These are phyloP conservation scores for Nymphaea thermarum DNA, from an alignment of 164 flowering plant species.

Conservation along the genomic window DNA sequence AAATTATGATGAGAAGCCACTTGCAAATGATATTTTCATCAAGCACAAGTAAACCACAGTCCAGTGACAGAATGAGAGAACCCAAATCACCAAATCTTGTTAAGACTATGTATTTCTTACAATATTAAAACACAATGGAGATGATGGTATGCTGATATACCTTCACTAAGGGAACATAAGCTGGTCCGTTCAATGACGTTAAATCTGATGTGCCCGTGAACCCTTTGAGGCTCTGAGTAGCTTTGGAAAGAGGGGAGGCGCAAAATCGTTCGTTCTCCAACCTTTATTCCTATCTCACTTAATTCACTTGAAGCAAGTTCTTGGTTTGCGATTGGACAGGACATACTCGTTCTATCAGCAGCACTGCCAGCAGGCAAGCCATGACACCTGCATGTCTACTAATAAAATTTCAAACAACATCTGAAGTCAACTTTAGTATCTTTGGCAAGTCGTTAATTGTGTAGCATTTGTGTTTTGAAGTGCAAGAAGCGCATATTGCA, in stretches of 20 bases:
- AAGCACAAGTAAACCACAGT: neutral
- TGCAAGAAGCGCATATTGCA: too few relatives aligned
- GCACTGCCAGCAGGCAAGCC: constrained; percentile 36
- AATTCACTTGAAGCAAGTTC: constrained; percentile 33
- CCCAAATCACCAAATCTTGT: too few relatives aligned
- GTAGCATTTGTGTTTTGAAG: too few relatives aligned
- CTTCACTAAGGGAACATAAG: constrained; percentile 68
- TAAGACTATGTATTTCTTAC: too few relatives aligned
- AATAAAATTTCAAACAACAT: neutral
- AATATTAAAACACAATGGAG: neutral
- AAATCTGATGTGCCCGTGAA: constrained; percentile 42
- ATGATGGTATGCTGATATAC: constrained; percentile 16
- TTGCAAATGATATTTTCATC: neutral
- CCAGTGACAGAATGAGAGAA: too few relatives aligned
- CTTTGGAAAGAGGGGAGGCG: constrained; percentile 44
- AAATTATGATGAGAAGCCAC: neutral
- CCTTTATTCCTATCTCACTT: constrained; percentile 41
- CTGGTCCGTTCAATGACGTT: constrained; percentile 54
- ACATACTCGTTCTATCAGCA: constrained; percentile 12
- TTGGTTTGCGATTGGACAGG: constrained; percentile 42
- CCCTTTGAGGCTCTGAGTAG: constrained; percentile 24
- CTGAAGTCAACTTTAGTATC: too few relatives aligned
- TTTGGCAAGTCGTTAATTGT: too few relatives aligned
- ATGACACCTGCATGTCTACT: constrained; percentile 73
- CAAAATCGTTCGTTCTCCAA: constrained; percentile 55